Conservation (phyloP, 1,284 basidiomycete species). For the Rhizopogon hawkerae region DNA sequence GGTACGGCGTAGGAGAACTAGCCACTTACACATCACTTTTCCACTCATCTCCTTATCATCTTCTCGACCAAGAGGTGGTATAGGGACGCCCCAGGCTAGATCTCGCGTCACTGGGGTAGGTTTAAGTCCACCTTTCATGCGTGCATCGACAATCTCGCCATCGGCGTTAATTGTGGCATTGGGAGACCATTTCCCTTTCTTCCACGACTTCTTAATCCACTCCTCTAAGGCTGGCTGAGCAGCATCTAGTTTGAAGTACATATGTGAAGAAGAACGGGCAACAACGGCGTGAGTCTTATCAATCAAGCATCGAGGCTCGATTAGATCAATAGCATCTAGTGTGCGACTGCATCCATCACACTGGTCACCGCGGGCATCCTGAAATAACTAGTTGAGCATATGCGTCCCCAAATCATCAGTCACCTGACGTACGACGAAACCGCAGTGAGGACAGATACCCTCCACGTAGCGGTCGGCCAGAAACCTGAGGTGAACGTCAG, state of each 20-base stretch:
- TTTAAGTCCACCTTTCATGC: conserved; percentile 79
- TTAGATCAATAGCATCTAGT: conserved; percentile 87
- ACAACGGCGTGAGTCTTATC: conserved; percentile 73
- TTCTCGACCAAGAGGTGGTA: conserved; percentile 66
- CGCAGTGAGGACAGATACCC: conserved; percentile 88
- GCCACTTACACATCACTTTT: conserved; percentile 87
- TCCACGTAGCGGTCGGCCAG: conserved; percentile 94
- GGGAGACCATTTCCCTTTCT: conserved; percentile 83
- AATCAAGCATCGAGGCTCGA: conserved; percentile 93
- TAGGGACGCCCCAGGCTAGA: conserved; percentile 93
- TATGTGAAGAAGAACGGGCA: conserved; percentile 80
- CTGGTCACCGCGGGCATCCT: conserved; percentile 98
- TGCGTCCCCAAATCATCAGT: not conserved
- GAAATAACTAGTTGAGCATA: conserved; percentile 1
- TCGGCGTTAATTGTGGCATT: conserved; percentile 86
- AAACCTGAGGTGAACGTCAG: conserved; percentile 47
- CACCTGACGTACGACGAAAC: conserved; percentile 53
- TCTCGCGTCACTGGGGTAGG: conserved; percentile 93
- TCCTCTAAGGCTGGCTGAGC: conserved; percentile 81
- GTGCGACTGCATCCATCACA: conserved; percentile 94
- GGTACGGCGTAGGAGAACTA: not conserved
- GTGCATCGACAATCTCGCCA: conserved; percentile 85
- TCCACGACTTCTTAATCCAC: conserved; percentile 80
- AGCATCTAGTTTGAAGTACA: conserved; percentile 83
- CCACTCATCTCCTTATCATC: conserved; percentile 81